phyloP scores from a whole-genome alignment of 2,329 filamentous ascomycete species.

The Pseudogymnoascus sp. region DNA sequence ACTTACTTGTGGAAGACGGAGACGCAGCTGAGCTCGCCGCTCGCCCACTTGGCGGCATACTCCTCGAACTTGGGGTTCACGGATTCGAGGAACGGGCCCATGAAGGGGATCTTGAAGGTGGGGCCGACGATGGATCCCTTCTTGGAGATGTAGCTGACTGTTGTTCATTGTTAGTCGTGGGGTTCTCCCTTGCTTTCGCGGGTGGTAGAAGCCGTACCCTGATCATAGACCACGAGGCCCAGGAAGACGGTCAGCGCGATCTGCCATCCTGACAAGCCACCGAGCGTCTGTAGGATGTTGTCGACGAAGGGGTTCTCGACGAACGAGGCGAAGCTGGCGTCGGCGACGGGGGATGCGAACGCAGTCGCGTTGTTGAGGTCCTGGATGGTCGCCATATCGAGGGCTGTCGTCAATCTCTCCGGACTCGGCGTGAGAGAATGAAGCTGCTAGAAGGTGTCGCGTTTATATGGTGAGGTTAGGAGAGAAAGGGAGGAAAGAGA shows the following conservation, averaged over 20 bases:
- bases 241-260: slow-evolving; percentile 62
- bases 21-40: slow-evolving; percentile 87
- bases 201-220: slow-evolving; percentile 55
- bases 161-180: slow-evolving; percentile 14
- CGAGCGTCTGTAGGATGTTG: slow-evolving; percentile 6
- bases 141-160: slow-evolving; percentile 65
- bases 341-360: slow-evolving; percentile 15
- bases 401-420: neutral
- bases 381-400: slow-evolving; percentile 25
- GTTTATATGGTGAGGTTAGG: neutral
- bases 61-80: slow-evolving; percentile 84
- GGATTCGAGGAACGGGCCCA: slow-evolving; percentile 92
- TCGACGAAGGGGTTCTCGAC: neutral
- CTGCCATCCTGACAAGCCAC: slow-evolving; percentile 52
- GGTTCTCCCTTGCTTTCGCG: slow-evolving; percentile 14
- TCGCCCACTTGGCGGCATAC: slow-evolving; percentile 88
- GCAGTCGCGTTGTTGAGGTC: slow-evolving; percentile 28
- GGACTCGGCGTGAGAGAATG: neutral
- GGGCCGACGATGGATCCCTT: slow-evolving; percentile 73
- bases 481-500: neutral
- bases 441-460: neutral
- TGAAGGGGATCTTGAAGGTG: slow-evolving; percentile 69
- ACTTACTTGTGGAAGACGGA: slow-evolving; percentile 97
- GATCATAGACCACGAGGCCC: slow-evolving; percentile 73
- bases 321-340: slow-evolving; percentile 29